phyloP scores from a whole-genome alignment of 1,284 basidiomycete species.

The Cryptococcus wingfieldii region DNA sequence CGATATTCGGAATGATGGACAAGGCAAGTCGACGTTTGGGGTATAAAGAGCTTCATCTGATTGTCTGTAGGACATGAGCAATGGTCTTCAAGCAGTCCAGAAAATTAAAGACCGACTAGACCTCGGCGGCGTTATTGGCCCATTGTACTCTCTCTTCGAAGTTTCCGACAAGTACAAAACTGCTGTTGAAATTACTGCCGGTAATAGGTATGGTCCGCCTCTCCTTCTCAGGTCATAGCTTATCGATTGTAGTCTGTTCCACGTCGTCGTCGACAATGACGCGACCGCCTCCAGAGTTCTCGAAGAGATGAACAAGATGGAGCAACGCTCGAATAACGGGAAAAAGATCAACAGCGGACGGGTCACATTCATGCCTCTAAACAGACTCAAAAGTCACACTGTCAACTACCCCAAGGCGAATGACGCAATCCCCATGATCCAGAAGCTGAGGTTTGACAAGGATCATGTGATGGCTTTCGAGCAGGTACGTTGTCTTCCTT shows the following conservation, averaged over 20 bases:
- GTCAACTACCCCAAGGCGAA: conserved; percentile 65
- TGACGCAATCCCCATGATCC: conserved; percentile 82
- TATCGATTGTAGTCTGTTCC: conserved; percentile 67
- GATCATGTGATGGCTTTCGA: conserved; percentile 78
- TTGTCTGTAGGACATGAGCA: conserved; percentile 71
- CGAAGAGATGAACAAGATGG: conserved; percentile 68
- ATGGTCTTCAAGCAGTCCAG: conserved; percentile 78
- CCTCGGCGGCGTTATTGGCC: conserved; percentile 78
- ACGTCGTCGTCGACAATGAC: conserved; percentile 95
- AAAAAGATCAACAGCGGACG: conserved; percentile 79
- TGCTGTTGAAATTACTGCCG: conserved; percentile 90
- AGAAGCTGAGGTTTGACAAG: conserved; percentile 75
- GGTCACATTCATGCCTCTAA: conserved; percentile 97
- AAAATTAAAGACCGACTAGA: conserved; percentile 69
- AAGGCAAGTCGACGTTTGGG: conserved; percentile 55
- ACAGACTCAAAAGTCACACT: conserved; percentile 79
- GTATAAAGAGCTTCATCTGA: neutral
- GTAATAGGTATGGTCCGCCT: conserved; percentile 64
- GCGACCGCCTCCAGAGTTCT: conserved; percentile 83
- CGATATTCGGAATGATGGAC: conserved; percentile 88
- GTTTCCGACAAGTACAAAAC: conserved; percentile 90
- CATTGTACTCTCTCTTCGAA: conserved; percentile 89
- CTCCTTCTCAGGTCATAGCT: neutral
- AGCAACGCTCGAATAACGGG: too few relatives aligned
- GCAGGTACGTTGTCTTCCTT: conserved; percentile 52